phyloP scores from a whole-genome alignment of 1,139 yeast genomes.

The Yamadazyma trypodendri region DNA sequence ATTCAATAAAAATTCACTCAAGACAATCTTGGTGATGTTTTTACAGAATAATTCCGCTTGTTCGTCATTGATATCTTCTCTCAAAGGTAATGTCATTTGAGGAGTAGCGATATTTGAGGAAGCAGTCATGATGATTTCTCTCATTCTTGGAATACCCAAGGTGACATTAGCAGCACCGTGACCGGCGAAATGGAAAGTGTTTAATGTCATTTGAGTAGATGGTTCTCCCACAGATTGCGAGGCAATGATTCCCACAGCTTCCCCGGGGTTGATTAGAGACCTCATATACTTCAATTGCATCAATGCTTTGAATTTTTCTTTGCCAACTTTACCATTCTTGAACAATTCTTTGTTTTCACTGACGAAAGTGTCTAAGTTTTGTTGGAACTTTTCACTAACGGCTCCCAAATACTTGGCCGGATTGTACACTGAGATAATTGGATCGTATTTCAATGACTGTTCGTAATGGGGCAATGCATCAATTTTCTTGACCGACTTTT shows the following conservation, averaged over 20 bases:
- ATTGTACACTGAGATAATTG: conserved; percentile 79
- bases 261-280: conserved; percentile 93
- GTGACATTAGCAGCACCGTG: conserved; percentile 99
- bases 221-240: conserved; percentile 99
- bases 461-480: conserved; percentile 60
- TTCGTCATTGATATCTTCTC: conserved; percentile 73
- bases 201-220: conserved; percentile 98
- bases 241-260: conserved; percentile 97
- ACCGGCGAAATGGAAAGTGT: conserved; percentile 99
- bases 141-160: conserved; percentile 99
- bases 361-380: conserved; percentile 70
- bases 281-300: conserved; percentile 99
- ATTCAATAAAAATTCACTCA: conserved; percentile 86
- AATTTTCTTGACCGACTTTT: conserved; percentile 72
- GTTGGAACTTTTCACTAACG: conserved; percentile 87
- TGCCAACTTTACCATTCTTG: conserved; percentile 59
- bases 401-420: conserved; percentile 92
- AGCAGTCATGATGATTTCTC: conserved; percentile 99
- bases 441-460: conserved; percentile 74
- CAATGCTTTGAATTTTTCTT: conserved; percentile 89
- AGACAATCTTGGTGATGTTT: conserved; percentile 77
- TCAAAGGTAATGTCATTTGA: conserved; percentile 91
- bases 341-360: conserved; percentile 53
- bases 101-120: conserved; percentile 94
- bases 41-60: conserved; percentile 94